These are phyloP conservation scores for Dendrothele bispora DNA, from an alignment of 768 basidiomycete species.

Conservation along the genomic window DNA sequence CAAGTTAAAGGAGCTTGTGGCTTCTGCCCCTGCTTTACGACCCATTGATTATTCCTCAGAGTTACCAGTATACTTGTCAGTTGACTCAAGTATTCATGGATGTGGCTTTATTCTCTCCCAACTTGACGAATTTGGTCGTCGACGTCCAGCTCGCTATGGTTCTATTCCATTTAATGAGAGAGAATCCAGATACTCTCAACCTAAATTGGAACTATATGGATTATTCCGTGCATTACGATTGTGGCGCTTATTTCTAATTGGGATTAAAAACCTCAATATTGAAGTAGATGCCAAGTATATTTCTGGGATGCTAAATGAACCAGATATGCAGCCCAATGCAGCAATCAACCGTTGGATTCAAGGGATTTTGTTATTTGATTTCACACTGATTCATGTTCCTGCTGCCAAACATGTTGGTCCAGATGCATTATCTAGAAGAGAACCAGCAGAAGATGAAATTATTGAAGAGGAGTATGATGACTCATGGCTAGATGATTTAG, in stretches of 20 bases:
- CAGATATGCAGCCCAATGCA: conserved; percentile 4
- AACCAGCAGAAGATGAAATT: conserved; percentile 7
- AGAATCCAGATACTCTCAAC: conserved; percentile 31
- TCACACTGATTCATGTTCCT: conserved; percentile 29
- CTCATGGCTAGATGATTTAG: too few relatives aligned
- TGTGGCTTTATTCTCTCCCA: too few relatives aligned
- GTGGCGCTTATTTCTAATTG: conserved; percentile 17
- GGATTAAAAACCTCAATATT: conserved; percentile 17
- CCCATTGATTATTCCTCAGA: too few relatives aligned
- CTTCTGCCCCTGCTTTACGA: too few relatives aligned
- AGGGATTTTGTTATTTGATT: conserved; percentile 29
- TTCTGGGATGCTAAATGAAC: not conserved
- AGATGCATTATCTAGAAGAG: conserved; percentile 26
- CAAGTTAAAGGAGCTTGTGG: too few relatives aligned
- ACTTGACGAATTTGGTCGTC: conserved; percentile 12
- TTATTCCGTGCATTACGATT: conserved; percentile 25
- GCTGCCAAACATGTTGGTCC: conserved; percentile 21
- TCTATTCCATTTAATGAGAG: conserved; percentile 29
- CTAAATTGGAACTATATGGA: conserved; percentile 36
- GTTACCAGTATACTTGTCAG: too few relatives aligned
- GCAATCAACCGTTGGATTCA: conserved; percentile 14
- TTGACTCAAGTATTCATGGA: too few relatives aligned
- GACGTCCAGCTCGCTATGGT: conserved; percentile 26
- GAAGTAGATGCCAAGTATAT: conserved; percentile 27
- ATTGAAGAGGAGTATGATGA: conserved; percentile 15